A percentile compares a stretch with the other conserved stretches of the same genome.
These are phyloP conservation scores for Kitagawia praeruptora DNA, from an alignment of 129 eudicot genomes.

Conservation along the genomic window DNA sequence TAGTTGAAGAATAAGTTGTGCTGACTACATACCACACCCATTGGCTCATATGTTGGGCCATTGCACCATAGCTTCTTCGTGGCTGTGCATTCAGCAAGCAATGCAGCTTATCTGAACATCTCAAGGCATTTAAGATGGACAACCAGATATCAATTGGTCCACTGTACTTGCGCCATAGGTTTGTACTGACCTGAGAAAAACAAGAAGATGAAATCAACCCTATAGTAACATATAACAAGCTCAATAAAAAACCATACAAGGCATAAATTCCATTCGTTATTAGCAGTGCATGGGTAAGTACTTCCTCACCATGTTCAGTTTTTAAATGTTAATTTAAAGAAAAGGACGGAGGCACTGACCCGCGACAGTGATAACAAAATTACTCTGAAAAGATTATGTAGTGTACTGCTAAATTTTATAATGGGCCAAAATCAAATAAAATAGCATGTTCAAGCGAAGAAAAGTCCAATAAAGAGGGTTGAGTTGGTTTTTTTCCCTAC, in stretches of 20 bases:
- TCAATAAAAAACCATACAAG: not conserved
- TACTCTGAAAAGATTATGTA: not conserved
- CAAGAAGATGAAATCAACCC: not conserved
- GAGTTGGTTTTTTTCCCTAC: not conserved
- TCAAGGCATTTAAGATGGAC: slow-evolving; percentile 37
- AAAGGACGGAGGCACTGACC: not conserved
- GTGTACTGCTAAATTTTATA: not conserved
- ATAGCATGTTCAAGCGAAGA: no score
- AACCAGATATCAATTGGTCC: slow-evolving; percentile 84
- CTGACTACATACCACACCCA: slow-evolving; percentile 66
- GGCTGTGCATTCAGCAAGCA: slow-evolving; percentile 74
- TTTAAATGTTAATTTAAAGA: not conserved
- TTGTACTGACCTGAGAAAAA: slow-evolving; percentile 60
- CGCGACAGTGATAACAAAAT: not conserved
- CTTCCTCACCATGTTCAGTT: not conserved
- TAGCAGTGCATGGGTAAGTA: not conserved
- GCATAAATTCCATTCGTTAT: not conserved
- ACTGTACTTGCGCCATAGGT: slow-evolving; percentile 72
- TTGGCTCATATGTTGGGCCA: slow-evolving; percentile 86
- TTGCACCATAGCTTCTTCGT: slow-evolving; percentile 57
- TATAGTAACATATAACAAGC: not conserved
- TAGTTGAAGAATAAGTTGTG: not conserved
- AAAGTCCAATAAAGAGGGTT: not conserved
- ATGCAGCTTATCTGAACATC: slow-evolving; percentile 20
- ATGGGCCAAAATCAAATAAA: not conserved